Base-by-base conservation (phyloP, 441 rosid species). In the Gossypium davidsonii region DNA sequence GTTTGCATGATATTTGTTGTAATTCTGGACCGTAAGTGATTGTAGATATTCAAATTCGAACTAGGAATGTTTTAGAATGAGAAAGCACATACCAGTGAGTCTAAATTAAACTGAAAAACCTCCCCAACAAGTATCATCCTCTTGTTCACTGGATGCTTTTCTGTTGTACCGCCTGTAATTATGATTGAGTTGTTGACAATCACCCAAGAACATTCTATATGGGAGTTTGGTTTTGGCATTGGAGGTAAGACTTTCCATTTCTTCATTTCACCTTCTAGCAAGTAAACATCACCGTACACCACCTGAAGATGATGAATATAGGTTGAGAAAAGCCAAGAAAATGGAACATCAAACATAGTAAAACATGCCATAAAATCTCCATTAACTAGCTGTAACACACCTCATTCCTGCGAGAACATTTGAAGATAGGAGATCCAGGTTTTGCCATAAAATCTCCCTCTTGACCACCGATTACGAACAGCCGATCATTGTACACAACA, bases 381-480 rank as follows among this genome's bases (percentile, higher is more conserved):
- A 34, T 21, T 34, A 46, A 55, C 51, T 34, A 49, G 61, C 56
- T 34, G 6, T 58, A 0, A 34, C 15, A 52, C 82, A 90, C 97
- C 95, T 92, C 97, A 37, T 81, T 76, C 79, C 98, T 83, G 52
- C 97, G 89, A 39, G 98, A 89, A 78, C 97, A 94, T 77, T 90
- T 93, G 86, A 89, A 93, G 78, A 89, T 88, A 3, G 98, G 82
- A 3, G 98, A 94, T 76, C 91, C 90, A 67, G 97, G 98, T 80
- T 94, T 91, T 14, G 97, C 90, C 94, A 87, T 87, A 75, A 91
- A 94, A 82, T 91, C 98, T 72, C 98, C 96, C 79, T 94, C 98
- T 82, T 94, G 98, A 73, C 98, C 97, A 2, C 97, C 98, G 11
- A 90, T 81, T 58, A 94, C 87, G 67, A 84, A 84, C 61, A 94